Conservation (phyloP, 1,284 basidiomycete genomes). For the Salmacisia buchloeana region DNA sequence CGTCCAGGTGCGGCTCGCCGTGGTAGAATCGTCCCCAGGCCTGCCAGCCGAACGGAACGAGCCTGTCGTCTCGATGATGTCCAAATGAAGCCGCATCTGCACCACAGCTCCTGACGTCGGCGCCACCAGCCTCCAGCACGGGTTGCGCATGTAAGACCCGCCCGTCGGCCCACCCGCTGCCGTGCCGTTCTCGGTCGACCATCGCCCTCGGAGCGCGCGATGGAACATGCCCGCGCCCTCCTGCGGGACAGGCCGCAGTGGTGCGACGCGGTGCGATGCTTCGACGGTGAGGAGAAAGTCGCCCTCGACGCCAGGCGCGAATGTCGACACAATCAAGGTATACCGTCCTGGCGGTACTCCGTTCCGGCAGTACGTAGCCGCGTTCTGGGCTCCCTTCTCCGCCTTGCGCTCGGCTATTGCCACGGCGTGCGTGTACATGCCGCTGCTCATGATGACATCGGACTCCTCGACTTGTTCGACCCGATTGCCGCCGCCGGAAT, state of each 20-base stretch:
- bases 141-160: constrained; percentile 63
- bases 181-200: constrained; percentile 56
- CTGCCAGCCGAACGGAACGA: background rate
- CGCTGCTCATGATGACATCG: constrained; percentile 68
- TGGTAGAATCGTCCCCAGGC: no score
- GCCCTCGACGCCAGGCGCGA: constrained; percentile 67
- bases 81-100: background rate
- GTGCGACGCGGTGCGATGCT: constrained; percentile 53
- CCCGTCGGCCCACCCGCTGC: constrained; percentile 66
- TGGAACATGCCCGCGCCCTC: constrained; percentile 89
- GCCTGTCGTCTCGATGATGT: background rate
- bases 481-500: constrained; percentile 65
- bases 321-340: constrained; percentile 74
- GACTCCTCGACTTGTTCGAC: constrained; percentile 57
- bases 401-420: constrained; percentile 55
- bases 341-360: constrained; percentile 60
- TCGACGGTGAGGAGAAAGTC: constrained; percentile 64
- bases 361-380: background rate
- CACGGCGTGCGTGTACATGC: constrained; percentile 74
- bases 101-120: background rate
- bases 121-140: constrained; percentile 60
- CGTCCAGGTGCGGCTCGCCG: background rate
- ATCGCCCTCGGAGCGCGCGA: constrained; percentile 59
- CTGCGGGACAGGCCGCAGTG: constrained; percentile 55
- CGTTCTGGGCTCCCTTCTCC: constrained; percentile 40